phyloP scores from a whole-genome alignment of 2,329 filamentous ascomycete genomes.

The Aspergillus sp. region DNA sequence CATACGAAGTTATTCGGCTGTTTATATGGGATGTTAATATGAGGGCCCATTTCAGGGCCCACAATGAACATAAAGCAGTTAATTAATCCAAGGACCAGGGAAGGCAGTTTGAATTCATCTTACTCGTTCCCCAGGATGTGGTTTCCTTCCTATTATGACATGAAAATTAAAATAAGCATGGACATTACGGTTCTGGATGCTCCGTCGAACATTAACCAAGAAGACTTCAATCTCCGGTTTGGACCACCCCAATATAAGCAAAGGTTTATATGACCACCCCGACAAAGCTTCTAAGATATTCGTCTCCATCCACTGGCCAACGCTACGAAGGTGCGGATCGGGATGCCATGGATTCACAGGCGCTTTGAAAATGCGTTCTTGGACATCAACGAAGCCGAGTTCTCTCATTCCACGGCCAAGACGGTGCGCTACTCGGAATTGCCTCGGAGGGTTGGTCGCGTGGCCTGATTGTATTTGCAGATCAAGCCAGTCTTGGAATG shows the following conservation, averaged over 20 bases:
- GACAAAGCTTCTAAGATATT: conserved; percentile 47
- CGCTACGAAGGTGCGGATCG: conserved; percentile 47
- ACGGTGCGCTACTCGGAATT: conserved; percentile 55
- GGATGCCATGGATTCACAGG: conserved; percentile 54
- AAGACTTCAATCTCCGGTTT: conserved; percentile 49
- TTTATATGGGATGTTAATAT: background rate
- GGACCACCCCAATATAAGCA: conserved; percentile 44
- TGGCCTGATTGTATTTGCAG: conserved; percentile 45
- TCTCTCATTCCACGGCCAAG: conserved; percentile 56
- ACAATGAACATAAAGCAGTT: background rate
- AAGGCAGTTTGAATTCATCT: conserved; percentile 7
- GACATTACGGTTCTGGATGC: conserved; percentile 40
- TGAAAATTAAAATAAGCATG: conserved; percentile 44
- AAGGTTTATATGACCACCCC: conserved; percentile 46
- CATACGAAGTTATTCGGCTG: background rate
- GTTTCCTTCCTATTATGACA: conserved; percentile 40
- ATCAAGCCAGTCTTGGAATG: conserved; percentile 52
- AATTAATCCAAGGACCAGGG: background rate
- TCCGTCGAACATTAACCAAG: conserved; percentile 43
- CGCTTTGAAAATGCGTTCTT: conserved; percentile 54
- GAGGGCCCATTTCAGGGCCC: background rate
- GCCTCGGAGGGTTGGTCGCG: conserved; percentile 41
- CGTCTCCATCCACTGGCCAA: conserved; percentile 51
- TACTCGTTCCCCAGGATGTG: conserved; percentile 20
- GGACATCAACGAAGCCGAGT: conserved; percentile 59